These are phyloP conservation scores for Cymodocea nodosa DNA, from an alignment of 116 monocot species.

Conservation along the genomic window DNA sequence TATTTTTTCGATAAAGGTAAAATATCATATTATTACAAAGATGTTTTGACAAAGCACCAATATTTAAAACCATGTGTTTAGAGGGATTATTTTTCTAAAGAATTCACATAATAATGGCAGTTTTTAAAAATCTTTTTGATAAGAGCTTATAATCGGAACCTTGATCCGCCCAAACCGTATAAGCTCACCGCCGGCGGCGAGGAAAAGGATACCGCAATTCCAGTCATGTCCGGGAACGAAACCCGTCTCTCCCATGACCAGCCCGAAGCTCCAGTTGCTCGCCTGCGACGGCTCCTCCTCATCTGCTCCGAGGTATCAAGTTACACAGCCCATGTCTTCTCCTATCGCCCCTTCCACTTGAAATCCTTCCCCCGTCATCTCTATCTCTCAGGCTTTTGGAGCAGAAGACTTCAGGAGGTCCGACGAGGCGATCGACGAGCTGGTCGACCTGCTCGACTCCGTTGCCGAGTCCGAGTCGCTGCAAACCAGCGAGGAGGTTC, in stretches of 20 bases:
- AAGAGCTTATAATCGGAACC: too few species aligned
- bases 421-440: constrained; percentile 21
- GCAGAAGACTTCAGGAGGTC: constrained; percentile 22
- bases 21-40: too few species aligned
- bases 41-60: too few species aligned
- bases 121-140: too few species aligned
- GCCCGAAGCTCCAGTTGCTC: background rate
- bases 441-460: constrained; percentile 29
- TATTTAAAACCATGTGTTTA: too few species aligned
- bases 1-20: too few species aligned
- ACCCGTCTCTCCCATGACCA: background rate
- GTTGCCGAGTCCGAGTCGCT: constrained; percentile 19
- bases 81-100: too few species aligned
- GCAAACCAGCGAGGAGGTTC: constrained; percentile 19
- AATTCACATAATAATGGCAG: too few species aligned
- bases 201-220: background rate
- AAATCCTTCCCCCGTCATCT: background rate
- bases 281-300: constrained; percentile 19
- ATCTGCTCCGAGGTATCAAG: constrained; percentile 20
- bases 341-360: background rate
- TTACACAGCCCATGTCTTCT: background rate
- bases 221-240: background rate
- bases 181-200: too few species aligned
- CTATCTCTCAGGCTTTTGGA: constrained; percentile 13
- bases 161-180: too few species aligned